Evolutionary conservation across 495 filamentous ascomycete genomes (phyloP).

Genomic region (Annulohypoxylon moriforme): DNA sequence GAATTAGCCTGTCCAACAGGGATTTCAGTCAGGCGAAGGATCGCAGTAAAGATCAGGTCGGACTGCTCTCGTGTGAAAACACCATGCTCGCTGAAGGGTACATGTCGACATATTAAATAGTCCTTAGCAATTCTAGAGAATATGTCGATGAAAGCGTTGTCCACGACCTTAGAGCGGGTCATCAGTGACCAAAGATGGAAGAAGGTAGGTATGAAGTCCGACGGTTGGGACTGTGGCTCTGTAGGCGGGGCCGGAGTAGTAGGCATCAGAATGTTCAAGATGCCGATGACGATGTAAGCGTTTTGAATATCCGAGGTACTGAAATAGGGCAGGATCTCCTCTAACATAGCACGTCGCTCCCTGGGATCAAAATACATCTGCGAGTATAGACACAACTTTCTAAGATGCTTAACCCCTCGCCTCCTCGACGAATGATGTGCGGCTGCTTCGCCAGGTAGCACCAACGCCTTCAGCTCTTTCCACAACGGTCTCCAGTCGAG

Average conservation of each 20-base stretch:
- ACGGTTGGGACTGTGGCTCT: slow-evolving; percentile 77
- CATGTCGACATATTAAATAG: slow-evolving; percentile 74
- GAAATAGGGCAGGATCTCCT: slow-evolving; percentile 95
- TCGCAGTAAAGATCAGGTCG: slow-evolving; percentile 89
- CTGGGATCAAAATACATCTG: slow-evolving; percentile 92
- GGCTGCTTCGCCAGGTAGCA: slow-evolving; percentile 82
- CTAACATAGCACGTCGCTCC: slow-evolving; percentile 86
- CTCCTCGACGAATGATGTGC: slow-evolving; percentile 59
- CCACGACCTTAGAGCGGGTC: slow-evolving; percentile 87
- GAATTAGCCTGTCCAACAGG: slow-evolving; percentile 96
- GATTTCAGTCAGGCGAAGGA: slow-evolving; percentile 90
- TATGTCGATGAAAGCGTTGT: slow-evolving; percentile 88
- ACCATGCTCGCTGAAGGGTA: slow-evolving; percentile 87
- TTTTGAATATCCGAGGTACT: slow-evolving; percentile 90
- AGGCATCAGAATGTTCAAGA: slow-evolving; percentile 87
- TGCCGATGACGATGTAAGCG: slow-evolving; percentile 86
- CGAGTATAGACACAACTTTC: slow-evolving; percentile 88
- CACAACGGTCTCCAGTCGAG: slow-evolving; percentile 94
- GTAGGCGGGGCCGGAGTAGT: slow-evolving; percentile 80
- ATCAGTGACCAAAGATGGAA: slow-evolving; percentile 97
- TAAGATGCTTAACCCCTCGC: slow-evolving; percentile 66
- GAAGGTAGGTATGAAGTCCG: slow-evolving; percentile 86
- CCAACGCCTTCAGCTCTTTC: slow-evolving; percentile 88
- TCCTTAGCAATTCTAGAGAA: slow-evolving; percentile 89
- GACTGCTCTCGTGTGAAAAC: slow-evolving; percentile 94